phyloP scores from a whole-genome alignment of 2,329 filamentous ascomycete species.

The Penicillium capsulatum region DNA sequence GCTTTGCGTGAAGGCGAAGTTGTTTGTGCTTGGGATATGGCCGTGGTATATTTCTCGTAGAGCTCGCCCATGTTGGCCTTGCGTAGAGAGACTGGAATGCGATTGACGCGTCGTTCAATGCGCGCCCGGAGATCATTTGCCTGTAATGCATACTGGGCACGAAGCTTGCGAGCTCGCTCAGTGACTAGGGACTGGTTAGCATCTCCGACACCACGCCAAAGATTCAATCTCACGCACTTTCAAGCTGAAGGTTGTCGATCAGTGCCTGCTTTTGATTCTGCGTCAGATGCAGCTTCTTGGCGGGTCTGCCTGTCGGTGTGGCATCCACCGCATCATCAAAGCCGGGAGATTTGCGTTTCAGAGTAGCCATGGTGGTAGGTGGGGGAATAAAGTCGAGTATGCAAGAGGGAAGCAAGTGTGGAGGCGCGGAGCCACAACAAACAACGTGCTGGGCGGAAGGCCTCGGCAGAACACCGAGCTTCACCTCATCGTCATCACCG shows the following conservation, averaged over 20 bases:
- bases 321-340: constrained; percentile 26
- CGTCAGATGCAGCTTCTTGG: constrained; percentile 60
- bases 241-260: constrained; percentile 83
- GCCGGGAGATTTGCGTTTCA: constrained; percentile 41
- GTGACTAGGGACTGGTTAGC: constrained; percentile 58
- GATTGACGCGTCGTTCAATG: constrained; percentile 88
- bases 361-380: constrained; percentile 35
- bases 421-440: constrained; percentile 25
- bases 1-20: constrained; percentile 31
- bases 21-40: constrained; percentile 25
- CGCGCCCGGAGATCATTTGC: constrained; percentile 78
- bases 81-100: constrained; percentile 75
- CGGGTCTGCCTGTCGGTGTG: constrained; percentile 53
- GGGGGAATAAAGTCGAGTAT: constrained; percentile 4
- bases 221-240: constrained; percentile 59
- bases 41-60: constrained; percentile 50
- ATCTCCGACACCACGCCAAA: background rate
- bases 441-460: constrained; percentile 19
- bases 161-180: constrained; percentile 78
- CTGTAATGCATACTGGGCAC: constrained; percentile 84
- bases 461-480: constrained; percentile 23
- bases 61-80: constrained; percentile 80
- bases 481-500: constrained; percentile 28
- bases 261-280: constrained; percentile 76
- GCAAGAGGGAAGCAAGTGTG: constrained; percentile 7